Base-by-base conservation (phyloP, 2,329 filamentous ascomycete species). In the Helotiales sp. region DNA sequence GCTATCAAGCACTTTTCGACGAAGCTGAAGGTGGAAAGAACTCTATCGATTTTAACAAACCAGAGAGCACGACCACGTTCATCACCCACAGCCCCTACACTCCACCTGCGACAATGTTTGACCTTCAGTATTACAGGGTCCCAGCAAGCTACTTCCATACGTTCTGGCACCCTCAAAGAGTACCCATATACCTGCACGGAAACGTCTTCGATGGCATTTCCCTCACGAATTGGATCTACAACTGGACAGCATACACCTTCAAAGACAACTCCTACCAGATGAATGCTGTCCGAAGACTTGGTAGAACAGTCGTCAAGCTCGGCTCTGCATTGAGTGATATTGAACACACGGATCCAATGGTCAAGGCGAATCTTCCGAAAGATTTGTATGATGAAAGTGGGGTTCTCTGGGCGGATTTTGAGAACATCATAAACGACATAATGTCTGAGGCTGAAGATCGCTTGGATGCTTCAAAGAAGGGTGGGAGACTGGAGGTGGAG, bases 191-290 rank as follows among this genome's bases (percentile, higher is more conserved):
- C 20, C 24, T 65, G 20, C 63, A 65, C 20, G 54, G 63, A 4
- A 65, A 65, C 30, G 63, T 61, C 6, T 65, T 65, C 15, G 63
- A 65, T 32, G 57, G 63, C 22, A 60, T 60, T 6, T 61, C 55
- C 1, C 32, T 61, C 3, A 61, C 63, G 13, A 59, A 61, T 6
- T 65, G 55, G 55, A 65, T 61, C 15, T 61, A 55, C 13, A 43
- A 52, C 28, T 65, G 63, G 55, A 65, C 63, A 13, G 32, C 63
- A 45, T 61, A 65, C 28, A 55, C 32, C 3, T 61, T 65, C 34
- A 37, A 43, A 45, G 55, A 55, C n/a, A 22, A 55, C 15, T 65
- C 63, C 1, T 65, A 54, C 45, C 54, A 65, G 24, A 60, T 65
- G 63, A 54, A 59, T 37, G 59, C 63, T 6, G 37, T 61, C 2